Conservation (phyloP, 148 eudicot species). For the Vaccinium corymbosum region DNA sequence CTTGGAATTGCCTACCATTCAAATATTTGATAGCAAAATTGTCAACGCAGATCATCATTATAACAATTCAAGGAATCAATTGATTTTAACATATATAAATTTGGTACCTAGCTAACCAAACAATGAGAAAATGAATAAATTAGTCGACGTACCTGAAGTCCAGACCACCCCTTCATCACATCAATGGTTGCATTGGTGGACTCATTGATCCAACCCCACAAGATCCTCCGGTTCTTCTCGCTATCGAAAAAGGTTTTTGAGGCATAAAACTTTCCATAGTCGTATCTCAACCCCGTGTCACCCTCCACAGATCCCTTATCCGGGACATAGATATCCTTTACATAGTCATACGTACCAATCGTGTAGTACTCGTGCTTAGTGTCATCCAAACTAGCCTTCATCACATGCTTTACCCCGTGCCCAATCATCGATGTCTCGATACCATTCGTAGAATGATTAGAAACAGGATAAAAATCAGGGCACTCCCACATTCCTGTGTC, state of each 20-base stretch:
- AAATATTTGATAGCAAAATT: neutral
- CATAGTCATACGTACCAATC: conserved; percentile 45
- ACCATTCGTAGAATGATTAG: conserved; percentile 16
- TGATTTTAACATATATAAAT: neutral
- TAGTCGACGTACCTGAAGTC: conserved; percentile 48
- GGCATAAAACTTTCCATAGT: conserved; percentile 71
- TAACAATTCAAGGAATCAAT: neutral
- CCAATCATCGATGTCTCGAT: conserved; percentile 36
- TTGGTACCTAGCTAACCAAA: neutral
- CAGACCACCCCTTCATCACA: conserved; percentile 61
- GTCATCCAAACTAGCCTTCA: conserved; percentile 49
- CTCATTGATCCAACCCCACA: conserved; percentile 73
- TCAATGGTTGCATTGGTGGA: conserved; percentile 24
- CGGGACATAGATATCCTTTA: conserved; percentile 38
- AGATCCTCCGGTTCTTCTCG: conserved; percentile 43
- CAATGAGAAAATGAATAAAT: neutral
- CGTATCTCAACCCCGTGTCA: conserved; percentile 44
- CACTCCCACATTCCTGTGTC: conserved; percentile 78
- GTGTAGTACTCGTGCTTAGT: conserved; percentile 47
- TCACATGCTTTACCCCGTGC: conserved; percentile 35
- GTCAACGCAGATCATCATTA: neutral
- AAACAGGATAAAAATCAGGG: conserved; percentile 65
- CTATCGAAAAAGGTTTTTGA: conserved; percentile 68
- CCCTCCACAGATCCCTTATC: conserved; percentile 34
- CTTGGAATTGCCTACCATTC: conserved; percentile 53